Conservation (phyloP, 2,329 filamentous ascomycete species). For the Scortechinia acanthostroma region DNA sequence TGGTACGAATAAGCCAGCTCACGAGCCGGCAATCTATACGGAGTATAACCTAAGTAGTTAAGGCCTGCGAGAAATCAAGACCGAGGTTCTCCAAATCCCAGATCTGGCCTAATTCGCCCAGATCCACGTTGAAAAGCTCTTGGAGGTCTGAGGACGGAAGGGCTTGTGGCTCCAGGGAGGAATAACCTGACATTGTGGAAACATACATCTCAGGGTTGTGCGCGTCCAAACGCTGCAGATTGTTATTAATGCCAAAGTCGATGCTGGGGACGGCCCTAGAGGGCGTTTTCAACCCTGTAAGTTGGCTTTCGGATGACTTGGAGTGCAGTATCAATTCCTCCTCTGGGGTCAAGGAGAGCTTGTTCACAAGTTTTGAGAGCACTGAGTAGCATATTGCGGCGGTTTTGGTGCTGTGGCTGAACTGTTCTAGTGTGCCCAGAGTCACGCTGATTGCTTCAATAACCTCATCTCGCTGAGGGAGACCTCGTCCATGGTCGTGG, state of each 20-base stretch:
- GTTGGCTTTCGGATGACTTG: not conserved
- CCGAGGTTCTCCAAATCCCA: conserved; percentile 16
- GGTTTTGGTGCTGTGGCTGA: conserved; percentile 9
- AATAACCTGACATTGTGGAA: too few relatives aligned
- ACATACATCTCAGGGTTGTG: not conserved
- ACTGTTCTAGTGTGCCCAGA: not conserved
- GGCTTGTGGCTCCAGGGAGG: conserved; percentile 5
- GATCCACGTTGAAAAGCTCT: conserved; percentile 11
- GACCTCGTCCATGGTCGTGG: not conserved
- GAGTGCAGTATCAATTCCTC: not conserved
- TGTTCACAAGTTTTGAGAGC: conserved; percentile 10
- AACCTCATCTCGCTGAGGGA: not conserved
- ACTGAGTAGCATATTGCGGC: conserved; percentile 13
- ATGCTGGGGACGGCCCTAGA: not conserved
- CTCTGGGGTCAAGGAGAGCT: not conserved
- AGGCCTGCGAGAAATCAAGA: too few relatives aligned
- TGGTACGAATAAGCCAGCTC: too few relatives aligned
- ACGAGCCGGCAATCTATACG: too few relatives aligned
- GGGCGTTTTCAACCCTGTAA: not conserved
- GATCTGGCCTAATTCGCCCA: conserved; percentile 14
- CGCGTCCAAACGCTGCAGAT: not conserved
- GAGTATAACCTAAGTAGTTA: too few relatives aligned
- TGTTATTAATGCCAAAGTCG: not conserved
- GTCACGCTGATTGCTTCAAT: not conserved
- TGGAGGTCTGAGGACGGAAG: conserved; percentile 4